Evolutionary conservation across 2,329 filamentous ascomycete genomes (phyloP), one percentile per base, ranked within the genome.

Genomic region (Acephala macrosclerotiorum): DNA sequence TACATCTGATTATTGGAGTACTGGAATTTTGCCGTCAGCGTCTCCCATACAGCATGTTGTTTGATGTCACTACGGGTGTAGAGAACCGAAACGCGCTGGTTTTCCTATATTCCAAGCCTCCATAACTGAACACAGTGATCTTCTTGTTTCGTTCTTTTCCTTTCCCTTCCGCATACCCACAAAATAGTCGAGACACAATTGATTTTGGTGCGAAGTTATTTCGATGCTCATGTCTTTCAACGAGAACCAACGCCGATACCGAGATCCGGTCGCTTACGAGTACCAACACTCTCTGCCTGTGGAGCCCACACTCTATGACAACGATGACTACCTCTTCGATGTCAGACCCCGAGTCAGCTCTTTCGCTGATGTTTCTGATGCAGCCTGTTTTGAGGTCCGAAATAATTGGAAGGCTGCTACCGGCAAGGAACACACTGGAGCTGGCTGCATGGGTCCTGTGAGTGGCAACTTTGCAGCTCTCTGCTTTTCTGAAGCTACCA

Each of bases 371-470:
- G 20, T 22, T 7, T 49, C 45, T 49, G 45, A 49, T 22, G 12
- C 18, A 49, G 20, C n/a, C 20, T 49, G 45, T 20, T 49, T 49
- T 26, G 45, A 49, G 45, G n/a, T 49, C 20, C 45, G 45, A 49
- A 4, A 49, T 49, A 20, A 49, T 12, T 49, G 45, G 45, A 26
- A 49, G 25, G 22, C n/a, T 49, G 45, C 45, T 11, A 49, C 45
- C 9, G 45, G 45, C 20, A 11, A 49, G n/a, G 45, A 49, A 26
- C 45, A 49, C 20, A 25, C 6, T 25, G 45, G 45, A 12, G 45
- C 45, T 12, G 45, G 45, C 20, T 49, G 45, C 22, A 49, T 49
- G 20, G 45, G 25, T 25, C n/a, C n/a, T 11, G 22, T 22, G 7
- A 25, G 12, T 22, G 45, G 45, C 7, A 49, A 49, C 45, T 25